These are phyloP conservation scores for Paraconiothyrium brasiliense DNA, from an alignment of 2,329 filamentous ascomycete genomes.

Conservation along the genomic window DNA sequence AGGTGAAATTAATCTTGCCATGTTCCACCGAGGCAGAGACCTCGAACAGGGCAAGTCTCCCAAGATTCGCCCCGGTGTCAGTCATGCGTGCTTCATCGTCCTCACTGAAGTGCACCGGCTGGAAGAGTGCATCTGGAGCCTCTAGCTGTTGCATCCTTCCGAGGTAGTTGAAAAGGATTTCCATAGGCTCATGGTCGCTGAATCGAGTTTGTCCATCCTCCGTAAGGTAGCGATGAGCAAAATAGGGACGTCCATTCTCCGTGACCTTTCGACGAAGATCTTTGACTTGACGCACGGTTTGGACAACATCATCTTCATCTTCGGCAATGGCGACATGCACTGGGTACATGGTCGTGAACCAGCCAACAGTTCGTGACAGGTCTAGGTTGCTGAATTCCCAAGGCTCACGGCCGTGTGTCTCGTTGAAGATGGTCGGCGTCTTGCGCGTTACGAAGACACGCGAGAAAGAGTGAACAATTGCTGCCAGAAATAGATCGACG, in stretches of 20 bases:
- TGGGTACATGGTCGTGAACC: constrained; percentile 68
- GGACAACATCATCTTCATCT: constrained; percentile 59
- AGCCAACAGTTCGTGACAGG: constrained; percentile 66
- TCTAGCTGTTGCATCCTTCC: constrained; percentile 62
- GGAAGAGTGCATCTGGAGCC: constrained; percentile 58
- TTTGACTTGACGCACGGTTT: constrained; percentile 64
- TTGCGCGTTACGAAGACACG: constrained; percentile 64
- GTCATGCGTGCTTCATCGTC: constrained; percentile 38
- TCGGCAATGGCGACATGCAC: constrained; percentile 56
- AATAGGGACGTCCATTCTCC: constrained; percentile 60
- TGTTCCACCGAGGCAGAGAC: constrained; percentile 37
- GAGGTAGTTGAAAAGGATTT: constrained; percentile 67
- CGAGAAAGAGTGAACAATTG: constrained; percentile 65
- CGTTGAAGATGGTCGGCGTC: constrained; percentile 60
- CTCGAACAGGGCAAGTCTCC: constrained; percentile 44
- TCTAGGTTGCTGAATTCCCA: constrained; percentile 58
- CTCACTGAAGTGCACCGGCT: constrained; percentile 35
- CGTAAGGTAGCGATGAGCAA: constrained; percentile 49
- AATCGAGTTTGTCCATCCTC: constrained; percentile 40
- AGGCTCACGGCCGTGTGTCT: constrained; percentile 50
- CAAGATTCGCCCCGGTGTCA: constrained; percentile 38
- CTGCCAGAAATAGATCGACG: constrained; percentile 64
- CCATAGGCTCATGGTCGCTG: constrained; percentile 60
- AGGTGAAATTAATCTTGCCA: constrained; percentile 39
- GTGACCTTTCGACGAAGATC: constrained; percentile 59